phyloP scores from a whole-genome alignment of 208 protist species.

The Crithidia fasciculata region DNA sequence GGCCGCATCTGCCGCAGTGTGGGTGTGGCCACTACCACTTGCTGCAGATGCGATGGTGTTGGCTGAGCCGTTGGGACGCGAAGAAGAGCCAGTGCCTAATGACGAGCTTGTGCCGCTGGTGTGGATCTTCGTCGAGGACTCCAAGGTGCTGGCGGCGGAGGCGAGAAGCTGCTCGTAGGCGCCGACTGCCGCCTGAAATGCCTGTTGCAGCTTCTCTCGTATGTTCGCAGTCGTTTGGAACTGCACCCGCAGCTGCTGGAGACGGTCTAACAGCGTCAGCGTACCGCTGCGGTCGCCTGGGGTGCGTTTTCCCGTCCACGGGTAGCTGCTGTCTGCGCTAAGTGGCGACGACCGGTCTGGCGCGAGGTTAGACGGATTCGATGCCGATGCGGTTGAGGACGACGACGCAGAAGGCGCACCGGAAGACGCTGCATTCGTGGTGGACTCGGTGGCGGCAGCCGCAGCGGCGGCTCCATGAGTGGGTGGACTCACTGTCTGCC shows the following conservation, averaged over 20 bases:
- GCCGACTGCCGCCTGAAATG: conserved; percentile 10
- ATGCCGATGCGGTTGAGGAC: neutral
- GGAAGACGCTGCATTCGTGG: no score
- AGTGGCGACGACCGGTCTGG: neutral
- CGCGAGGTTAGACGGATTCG: neutral
- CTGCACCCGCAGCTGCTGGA: conserved; percentile 24
- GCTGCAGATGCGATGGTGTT: neutral
- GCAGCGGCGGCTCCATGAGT: no score
- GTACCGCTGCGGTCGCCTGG: neutral
- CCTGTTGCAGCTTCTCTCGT: conserved; percentile 19
- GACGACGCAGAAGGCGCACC: neutral
- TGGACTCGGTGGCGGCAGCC: neutral
- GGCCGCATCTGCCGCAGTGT: conserved; percentile 2
- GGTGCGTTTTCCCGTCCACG: neutral
- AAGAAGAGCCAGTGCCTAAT: neutral
- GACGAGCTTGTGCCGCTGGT: neutral
- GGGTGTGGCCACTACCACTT: neutral
- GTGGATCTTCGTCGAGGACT: neutral
- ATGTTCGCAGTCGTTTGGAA: conserved; percentile 28
- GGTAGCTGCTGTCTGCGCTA: neutral
- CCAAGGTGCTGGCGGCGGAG: conserved; percentile 5
- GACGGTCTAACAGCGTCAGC: conserved; percentile 13
- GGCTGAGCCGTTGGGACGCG: neutral
- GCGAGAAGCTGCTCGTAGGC: conserved; percentile 21
- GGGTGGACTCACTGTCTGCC: neutral